These are phyloP conservation scores for Dactylellina haptotyla DNA, from an alignment of 2,329 filamentous ascomycete species.

Conservation along the genomic window DNA sequence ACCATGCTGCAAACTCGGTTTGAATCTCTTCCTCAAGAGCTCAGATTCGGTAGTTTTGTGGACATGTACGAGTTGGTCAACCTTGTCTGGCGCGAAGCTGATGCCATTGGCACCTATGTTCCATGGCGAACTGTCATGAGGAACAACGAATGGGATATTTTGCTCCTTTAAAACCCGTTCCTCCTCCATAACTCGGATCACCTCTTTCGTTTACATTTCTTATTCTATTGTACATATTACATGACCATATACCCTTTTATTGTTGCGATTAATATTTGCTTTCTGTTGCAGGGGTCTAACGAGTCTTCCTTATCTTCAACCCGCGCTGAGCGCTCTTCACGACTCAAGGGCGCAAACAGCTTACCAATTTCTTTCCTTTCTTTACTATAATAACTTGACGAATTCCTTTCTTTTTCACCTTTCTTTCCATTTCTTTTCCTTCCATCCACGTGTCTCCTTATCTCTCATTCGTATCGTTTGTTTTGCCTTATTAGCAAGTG, in stretches of 20 bases:
- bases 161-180: constrained; percentile 76
- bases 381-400: constrained; percentile 35
- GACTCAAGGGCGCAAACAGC: constrained; percentile 49
- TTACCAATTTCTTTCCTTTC: constrained; percentile 34
- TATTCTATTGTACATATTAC: constrained; percentile 51
- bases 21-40: constrained; percentile 77
- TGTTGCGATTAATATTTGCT: constrained; percentile 14
- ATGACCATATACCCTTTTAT: constrained; percentile 51
- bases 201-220: constrained; percentile 10
- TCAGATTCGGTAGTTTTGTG: constrained; percentile 84
- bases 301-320: constrained; percentile 12
- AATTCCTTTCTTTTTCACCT: constrained; percentile 45
- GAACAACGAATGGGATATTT: constrained; percentile 89
- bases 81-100: constrained; percentile 82
- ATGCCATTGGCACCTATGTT: constrained; percentile 72
- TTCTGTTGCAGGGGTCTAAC: constrained; percentile 23
- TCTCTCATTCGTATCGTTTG: constrained; percentile 21
- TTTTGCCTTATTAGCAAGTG: constrained; percentile 39
- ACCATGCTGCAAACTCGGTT: constrained; percentile 79
- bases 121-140: constrained; percentile 97
- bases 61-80: constrained; percentile 79
- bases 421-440: constrained; percentile 12
- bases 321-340: constrained; percentile 52
- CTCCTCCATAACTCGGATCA: neutral
- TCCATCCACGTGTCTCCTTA: constrained; percentile 34